Evolutionary conservation across 768 basidiomycete genomes (phyloP), one percentile per base, ranked within the genome.

Genomic region (Amanita brunnescens): DNA sequence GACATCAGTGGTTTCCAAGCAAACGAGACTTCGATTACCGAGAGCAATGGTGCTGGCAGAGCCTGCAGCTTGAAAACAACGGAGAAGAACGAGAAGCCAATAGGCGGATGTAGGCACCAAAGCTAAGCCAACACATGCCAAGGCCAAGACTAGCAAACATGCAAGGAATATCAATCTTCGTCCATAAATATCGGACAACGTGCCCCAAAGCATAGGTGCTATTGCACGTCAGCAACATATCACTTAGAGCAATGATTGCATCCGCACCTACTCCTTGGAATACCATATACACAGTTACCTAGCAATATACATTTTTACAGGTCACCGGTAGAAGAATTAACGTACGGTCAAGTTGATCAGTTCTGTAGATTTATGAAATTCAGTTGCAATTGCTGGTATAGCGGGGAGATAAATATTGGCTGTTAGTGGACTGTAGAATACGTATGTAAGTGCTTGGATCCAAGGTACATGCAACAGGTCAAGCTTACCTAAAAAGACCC

Each of bases 351-450:
- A 62, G 61, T 90, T 91, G 35, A 91, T 89, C 8, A 81, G 70
- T 57, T 88, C 85, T 7, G 74, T 74, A 0, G 82, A 78, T 51
- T 80, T 78, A 58, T 81, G 61, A 59, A 93, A 88, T 3, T 69
- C 83, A 16, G 54, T 54, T 0, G 82, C 73, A 20, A 92, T 66
- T 0, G 76, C 71, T 1, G 89, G 90, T 35, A 93, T 83, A 10
- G 82, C 87, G 5, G 88, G 87, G 42, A 88, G 79, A 61, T 89
- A 91, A 51, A 90, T 84, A 51, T 81, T 88, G 2, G 85, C 75
- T 1, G 87, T 85, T 9, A 89, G 66, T 0, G 85, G 85, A 58
- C 83, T 85, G 20, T 10, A 12, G n/a, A n/a, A n/a, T 6, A 8
- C 21, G 39, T 13, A 44, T n/a, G 26, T 10, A 44, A 44, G 29